A percentile compares a stretch with the other conserved stretches of the same genome.
These are phyloP conservation scores for Hordeum marinum DNA, from an alignment of 176 grass and related monocot genomes.

Conservation along the genomic window DNA sequence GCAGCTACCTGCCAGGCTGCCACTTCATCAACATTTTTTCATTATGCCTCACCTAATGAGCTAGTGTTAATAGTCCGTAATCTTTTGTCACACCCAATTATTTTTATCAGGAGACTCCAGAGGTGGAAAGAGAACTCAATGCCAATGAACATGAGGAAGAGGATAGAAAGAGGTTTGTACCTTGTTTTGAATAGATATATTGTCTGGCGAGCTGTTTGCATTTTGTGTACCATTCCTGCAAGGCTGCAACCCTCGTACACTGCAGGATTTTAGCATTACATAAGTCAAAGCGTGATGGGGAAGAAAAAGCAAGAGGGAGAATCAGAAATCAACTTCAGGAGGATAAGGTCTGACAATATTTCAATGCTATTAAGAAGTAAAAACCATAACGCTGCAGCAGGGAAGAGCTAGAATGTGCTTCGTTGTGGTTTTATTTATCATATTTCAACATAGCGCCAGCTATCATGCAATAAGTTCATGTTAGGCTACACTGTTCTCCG, in stretches of 20 bases:
- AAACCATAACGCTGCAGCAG: not conserved
- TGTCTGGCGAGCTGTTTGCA: not conserved
- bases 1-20: not conserved
- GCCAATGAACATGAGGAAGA: conserved; percentile 37
- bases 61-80: conserved; percentile 11
- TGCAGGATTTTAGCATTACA: conserved; percentile 43
- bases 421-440: not conserved
- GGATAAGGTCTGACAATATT: conserved; percentile 45
- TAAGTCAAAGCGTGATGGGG: conserved; percentile 50
- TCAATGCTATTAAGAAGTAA: conserved; percentile 2
- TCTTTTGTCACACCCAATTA: conserved; percentile 22
- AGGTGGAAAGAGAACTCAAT: conserved; percentile 29
- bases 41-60: conserved; percentile 1
- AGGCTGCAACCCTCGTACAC: not conserved
- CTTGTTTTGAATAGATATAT: conserved; percentile 21
- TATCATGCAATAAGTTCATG: conserved; percentile 1
- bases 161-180: conserved; percentile 49
- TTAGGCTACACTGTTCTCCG: not conserved
- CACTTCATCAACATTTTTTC: not conserved
- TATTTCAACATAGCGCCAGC: not conserved
- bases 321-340: conserved; percentile 39
- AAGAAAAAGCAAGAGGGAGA: conserved; percentile 35
- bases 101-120: conserved; percentile 28
- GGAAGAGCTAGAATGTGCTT: not conserved
- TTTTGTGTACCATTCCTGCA: conserved; percentile 16